Evolutionary conservation across 108 stramenopile genomes (phyloP).

Genomic region (Cyclostephanos invisitatus): DNA sequence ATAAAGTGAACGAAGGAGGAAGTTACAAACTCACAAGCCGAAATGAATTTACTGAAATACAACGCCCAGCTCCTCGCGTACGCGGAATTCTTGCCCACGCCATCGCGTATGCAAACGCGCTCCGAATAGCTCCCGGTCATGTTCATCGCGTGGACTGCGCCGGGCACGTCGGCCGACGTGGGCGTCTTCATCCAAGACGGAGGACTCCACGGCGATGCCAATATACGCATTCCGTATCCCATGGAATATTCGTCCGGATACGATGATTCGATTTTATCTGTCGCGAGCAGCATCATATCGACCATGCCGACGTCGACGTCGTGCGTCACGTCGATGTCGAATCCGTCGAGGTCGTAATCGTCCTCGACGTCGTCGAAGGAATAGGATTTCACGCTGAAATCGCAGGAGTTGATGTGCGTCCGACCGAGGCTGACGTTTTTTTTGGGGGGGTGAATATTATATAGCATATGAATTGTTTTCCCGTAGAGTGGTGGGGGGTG

Average conservation of each 20-base stretch:
- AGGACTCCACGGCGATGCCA: slow-evolving; percentile 93
- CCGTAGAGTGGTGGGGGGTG: no score
- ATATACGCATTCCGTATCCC: slow-evolving; percentile 64
- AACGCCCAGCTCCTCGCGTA: slow-evolving; percentile 86
- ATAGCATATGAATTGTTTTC: not conserved
- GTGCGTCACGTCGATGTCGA: slow-evolving; percentile 75
- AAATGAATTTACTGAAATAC: slow-evolving; percentile 82
- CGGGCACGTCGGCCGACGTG: slow-evolving; percentile 40
- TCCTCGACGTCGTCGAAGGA: slow-evolving; percentile 84
- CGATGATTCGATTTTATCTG: slow-evolving; percentile 31
- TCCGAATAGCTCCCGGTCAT: slow-evolving; percentile 66
- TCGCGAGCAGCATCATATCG: slow-evolving; percentile 72
- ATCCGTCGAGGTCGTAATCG: slow-evolving; percentile 86
- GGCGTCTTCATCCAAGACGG: slow-evolving; percentile 96
- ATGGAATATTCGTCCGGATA: slow-evolving; percentile 44
- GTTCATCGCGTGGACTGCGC: slow-evolving; percentile 43
- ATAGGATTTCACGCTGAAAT: slow-evolving; percentile 89
- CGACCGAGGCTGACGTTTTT: slow-evolving; percentile 68
- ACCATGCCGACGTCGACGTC: slow-evolving; percentile 86
- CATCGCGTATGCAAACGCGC: slow-evolving; percentile 82
- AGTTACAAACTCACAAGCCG: slow-evolving; percentile 59
- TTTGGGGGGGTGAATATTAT: slow-evolving; percentile 5
- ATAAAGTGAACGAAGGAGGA: no score
- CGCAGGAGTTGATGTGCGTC: slow-evolving; percentile 95
- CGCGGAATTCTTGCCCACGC: slow-evolving; percentile 59